Conservation (phyloP, 139 green algal genomes). For the Chlorella sp. region DNA sequence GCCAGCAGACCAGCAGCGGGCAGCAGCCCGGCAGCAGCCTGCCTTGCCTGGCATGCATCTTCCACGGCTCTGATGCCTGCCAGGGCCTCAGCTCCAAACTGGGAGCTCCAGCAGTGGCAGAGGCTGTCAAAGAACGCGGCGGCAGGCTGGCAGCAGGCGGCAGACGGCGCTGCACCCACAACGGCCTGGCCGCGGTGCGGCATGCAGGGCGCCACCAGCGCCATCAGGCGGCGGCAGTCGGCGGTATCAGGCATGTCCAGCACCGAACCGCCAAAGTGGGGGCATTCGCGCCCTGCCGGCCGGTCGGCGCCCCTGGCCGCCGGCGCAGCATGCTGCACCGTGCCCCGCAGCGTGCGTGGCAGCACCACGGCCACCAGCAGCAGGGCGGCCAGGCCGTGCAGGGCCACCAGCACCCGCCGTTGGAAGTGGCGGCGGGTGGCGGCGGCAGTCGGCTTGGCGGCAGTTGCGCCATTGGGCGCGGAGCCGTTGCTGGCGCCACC, state of each 20-base stretch:
- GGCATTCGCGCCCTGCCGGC: background rate
- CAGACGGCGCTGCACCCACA: background rate
- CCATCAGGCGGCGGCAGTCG: constrained; percentile 23
- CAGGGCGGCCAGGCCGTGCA: background rate
- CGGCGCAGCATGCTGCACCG: no score
- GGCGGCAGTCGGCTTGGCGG: no score
- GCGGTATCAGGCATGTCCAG: constrained; percentile 28
- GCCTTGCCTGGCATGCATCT: background rate
- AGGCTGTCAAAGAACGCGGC: constrained; percentile 7
- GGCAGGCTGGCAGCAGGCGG: constrained; percentile 12
- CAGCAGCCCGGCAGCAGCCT: no score
- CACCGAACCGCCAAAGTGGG: constrained; percentile 13
- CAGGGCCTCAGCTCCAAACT: constrained; percentile 13
- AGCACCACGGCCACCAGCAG: background rate
- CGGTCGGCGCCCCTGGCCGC: background rate
- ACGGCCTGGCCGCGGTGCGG: background rate
- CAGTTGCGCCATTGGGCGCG: no score
- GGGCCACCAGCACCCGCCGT: no score
- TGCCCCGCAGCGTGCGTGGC: no score
- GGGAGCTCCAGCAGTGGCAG: constrained; percentile 37
- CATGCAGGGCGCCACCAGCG: background rate
- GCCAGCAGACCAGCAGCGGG: no score
- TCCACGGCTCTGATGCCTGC: constrained; percentile 3
- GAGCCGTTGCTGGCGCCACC: no score
- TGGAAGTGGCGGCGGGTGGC: no score